Base-by-base conservation (phyloP, 371 early-diverging fungal genomes). In the Mortierella sp. region DNA sequence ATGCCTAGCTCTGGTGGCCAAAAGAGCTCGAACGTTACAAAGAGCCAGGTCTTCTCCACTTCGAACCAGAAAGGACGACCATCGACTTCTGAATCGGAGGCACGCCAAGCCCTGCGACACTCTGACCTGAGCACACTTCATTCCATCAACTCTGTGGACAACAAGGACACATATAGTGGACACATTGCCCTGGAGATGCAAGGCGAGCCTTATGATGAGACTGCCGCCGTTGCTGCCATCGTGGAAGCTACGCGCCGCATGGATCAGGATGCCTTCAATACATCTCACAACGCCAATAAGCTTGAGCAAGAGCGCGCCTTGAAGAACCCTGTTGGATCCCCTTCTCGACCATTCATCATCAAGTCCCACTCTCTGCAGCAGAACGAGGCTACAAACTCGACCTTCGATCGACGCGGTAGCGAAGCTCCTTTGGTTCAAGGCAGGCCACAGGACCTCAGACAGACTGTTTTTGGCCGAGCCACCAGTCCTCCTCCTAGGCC, bases 61-160 rank as follows among this genome's bases (percentile, higher is more conserved):
- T 52, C 40, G 25, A 22, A 45, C 24, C 63, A 63, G 0, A 62
- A 67, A 34, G 25, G 45, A 14, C 29, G 48, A 6, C 41, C 60
- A 14, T 25, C 22, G 1, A 58, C 10, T 12, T 51, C 64, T 0
- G 55, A 63, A 0, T 65, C 69, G 0, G 77, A 76, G 44, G 41
- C 55, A 31, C 57, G 54, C 5, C 28, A 68, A 19, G 54, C 74
- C 19, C 67, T 55, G 19, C 44, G 48, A 3, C 57, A 40, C 28
- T 73, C 73, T 12, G 71, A 70, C 19, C 12, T 66, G 17, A 66
- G 66, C 52, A 71, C 72, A 17, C 55, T 71, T 22, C 21, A 60
- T 19, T 67, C 67, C n/a, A n/a, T n/a, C n/a, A n/a, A n/a, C n/a
- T n/a, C n/a, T n/a, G n/a, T n/a, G n/a, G n/a, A n/a, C n/a, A n/a